These are phyloP conservation scores for Crithidia acanthocephali DNA, from an alignment of 208 protist species.

Conservation along the genomic window DNA sequence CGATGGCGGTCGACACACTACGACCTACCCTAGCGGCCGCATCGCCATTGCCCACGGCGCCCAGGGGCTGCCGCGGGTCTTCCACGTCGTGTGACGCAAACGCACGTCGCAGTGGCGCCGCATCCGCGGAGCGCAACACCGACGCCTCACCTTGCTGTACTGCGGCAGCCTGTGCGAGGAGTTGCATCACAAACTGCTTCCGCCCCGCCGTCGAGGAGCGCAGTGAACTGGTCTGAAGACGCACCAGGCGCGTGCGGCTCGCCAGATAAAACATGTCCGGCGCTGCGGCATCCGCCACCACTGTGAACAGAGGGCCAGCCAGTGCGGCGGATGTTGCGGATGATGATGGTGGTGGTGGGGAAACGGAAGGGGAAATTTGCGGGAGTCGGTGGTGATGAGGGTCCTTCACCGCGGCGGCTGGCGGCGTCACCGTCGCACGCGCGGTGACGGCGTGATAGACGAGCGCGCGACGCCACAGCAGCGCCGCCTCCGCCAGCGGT, in stretches of 20 bases:
- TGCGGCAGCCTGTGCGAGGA: constrained; percentile 7
- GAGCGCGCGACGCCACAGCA: constrained; percentile 18
- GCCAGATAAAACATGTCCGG: constrained; percentile 27
- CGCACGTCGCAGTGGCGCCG: not conserved
- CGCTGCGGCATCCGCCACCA: constrained; percentile 6
- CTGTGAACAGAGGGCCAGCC: constrained; percentile 10
- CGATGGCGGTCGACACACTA: not conserved
- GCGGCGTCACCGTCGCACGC: not conserved
- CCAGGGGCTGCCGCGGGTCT: not conserved
- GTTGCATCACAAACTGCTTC: constrained; percentile 22
- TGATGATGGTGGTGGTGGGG: not conserved
- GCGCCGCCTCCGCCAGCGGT: constrained; percentile 30
- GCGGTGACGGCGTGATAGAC: constrained; percentile 22
- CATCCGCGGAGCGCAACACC: not conserved
- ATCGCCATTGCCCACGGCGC: too few relatives aligned
- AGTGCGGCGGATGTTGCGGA: too few relatives aligned
- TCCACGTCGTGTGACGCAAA: not conserved
- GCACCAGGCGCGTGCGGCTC: constrained; percentile 7
- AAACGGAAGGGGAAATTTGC: too few relatives aligned
- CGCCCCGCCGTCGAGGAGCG: not conserved
- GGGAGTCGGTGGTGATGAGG: too few relatives aligned
- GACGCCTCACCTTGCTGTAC: not conserved
- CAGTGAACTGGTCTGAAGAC: constrained; percentile 9
- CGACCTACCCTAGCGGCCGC: too few relatives aligned
- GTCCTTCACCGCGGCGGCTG: not conserved